Base-by-base conservation (phyloP, 192 early-diverging fungal genomes). In the Lunasporangiospora selenospora region DNA sequence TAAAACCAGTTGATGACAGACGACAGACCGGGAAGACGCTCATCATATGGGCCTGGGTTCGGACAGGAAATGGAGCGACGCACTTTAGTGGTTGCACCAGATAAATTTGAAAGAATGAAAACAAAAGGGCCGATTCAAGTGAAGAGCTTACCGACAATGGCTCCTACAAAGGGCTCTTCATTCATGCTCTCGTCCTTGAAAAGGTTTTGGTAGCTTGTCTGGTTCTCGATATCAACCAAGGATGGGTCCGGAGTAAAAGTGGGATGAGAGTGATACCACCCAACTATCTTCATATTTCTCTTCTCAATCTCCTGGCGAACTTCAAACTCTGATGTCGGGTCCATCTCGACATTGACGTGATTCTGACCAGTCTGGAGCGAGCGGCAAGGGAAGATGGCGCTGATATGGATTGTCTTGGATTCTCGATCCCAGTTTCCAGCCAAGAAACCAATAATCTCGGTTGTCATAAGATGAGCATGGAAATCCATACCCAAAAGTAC, bases 201-300 rank as follows among this genome's bases (percentile, higher is more conserved):
- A 10, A 93, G 81, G 31, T 67, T 75, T 71, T 97, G 95, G 45
- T 97, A 94, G 13, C 87, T 90, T 6, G 83, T 83, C 75, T 97
- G 95, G 64, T 95, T 97, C 55, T 92, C 85, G 61, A 96, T 83
- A 67, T 97, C 95, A 26, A 95, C 87, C n/a, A 90, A 75, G 31
- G 89, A 92, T 27, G 95, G 95, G 43, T 94, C 90, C 6, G 95
- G 93, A 4, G 82, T 75, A 80, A 95, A 95, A 1, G 89, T 90
- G 6, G 95, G 95, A 67, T 97, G 95, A 21, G 90, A 92, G 76
- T 97, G 95, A 76, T 97, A 97, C 95, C 95, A 97, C 38, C 95
- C 95, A 4, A 97, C 91, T 9, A 97, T 89, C 29, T 79, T 67
- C 83, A 97, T 78, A 9, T 90, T 85, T 6, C 79, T 67, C 18